A percentile compares a stretch with the other conserved stretches of the same genome.
Evolutionary conservation across 2,329 filamentous ascomycete genomes (phyloP).

Genomic region (Ophiostoma himal-ulmi): DNA sequence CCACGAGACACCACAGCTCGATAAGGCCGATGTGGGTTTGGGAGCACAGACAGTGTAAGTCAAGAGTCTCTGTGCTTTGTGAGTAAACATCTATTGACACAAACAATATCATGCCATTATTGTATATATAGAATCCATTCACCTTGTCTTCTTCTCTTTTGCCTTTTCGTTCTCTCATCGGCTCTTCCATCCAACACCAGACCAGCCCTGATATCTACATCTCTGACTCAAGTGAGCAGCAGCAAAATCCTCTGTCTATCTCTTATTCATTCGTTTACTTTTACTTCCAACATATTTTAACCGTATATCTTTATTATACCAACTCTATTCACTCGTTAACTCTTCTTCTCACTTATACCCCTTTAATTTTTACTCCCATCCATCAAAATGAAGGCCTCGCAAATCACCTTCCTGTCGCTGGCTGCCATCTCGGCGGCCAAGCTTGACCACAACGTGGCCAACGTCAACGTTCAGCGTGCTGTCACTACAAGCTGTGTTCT

Average conservation of each 20-base stretch:
- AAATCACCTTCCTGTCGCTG: conserved; percentile 19
- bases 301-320: neutral
- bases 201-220: conserved; percentile 11
- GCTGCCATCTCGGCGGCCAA: conserved; percentile 16
- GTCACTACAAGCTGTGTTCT: conserved; percentile 17
- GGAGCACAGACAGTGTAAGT: neutral
- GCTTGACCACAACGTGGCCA: conserved; percentile 6
- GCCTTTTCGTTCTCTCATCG: neutral
- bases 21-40: neutral
- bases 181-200: conserved; percentile 9
- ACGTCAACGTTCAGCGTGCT: conserved; percentile 2
- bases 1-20: neutral
- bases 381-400: conserved; percentile 20
- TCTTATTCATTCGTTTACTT: neutral
- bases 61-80: neutral
- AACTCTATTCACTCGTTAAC: neutral
- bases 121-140: conserved; percentile 22
- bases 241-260: neutral
- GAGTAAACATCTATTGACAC: neutral
- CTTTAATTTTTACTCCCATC: neutral
- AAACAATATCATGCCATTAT: neutral
- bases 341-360: conserved; percentile 1
- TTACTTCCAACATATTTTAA: neutral
- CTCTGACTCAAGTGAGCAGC: conserved; percentile 21
- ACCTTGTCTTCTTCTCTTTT: conserved; percentile 15